Evolutionary conservation across 2,329 filamentous ascomycete genomes (phyloP).

Genomic region (Microdochium trichocladiopsis): DNA sequence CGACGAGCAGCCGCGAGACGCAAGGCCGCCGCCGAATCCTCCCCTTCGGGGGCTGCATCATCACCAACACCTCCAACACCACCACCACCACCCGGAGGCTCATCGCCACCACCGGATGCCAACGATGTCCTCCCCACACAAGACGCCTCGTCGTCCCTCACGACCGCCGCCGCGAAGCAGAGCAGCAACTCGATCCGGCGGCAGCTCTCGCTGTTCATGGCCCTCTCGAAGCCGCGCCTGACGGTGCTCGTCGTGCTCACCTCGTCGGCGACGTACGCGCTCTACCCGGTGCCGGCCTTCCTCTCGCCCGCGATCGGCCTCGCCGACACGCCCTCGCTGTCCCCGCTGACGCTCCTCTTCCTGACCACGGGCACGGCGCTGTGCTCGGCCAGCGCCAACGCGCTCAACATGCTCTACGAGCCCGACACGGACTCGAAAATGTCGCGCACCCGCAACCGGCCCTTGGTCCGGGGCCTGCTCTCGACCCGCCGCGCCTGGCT

Average conservation of each 20-base stretch:
- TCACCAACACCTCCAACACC: background rate
- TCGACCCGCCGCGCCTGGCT: constrained; percentile 62
- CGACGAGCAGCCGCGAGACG: constrained; percentile 15
- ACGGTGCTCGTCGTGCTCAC: constrained; percentile 87
- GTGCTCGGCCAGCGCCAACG: constrained; percentile 85
- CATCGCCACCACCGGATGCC: background rate
- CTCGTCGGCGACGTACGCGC: constrained; percentile 81
- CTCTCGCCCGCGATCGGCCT: constrained; percentile 57
- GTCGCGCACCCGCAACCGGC: constrained; percentile 85
- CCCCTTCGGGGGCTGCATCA: background rate
- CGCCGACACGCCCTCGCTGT: constrained; percentile 73
- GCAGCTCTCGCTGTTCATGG: constrained; percentile 71
- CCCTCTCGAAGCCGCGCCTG: constrained; percentile 91
- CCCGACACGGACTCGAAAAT: constrained; percentile 84
- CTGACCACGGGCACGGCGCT: constrained; percentile 84
- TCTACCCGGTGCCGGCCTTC: constrained; percentile 88
- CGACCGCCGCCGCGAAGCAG: constrained; percentile 41
- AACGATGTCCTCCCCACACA: constrained; percentile 32
- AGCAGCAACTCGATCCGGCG: constrained; percentile 51
- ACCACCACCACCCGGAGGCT: background rate
- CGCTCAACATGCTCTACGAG: constrained; percentile 97
- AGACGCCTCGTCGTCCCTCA: constrained; percentile 48
- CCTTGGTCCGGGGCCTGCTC: constrained; percentile 76
- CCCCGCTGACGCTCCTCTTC: constrained; percentile 85
- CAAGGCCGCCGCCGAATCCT: constrained; percentile 3